Conservation (phyloP, 257 asterid species). For the Plectranthus barbatus region DNA sequence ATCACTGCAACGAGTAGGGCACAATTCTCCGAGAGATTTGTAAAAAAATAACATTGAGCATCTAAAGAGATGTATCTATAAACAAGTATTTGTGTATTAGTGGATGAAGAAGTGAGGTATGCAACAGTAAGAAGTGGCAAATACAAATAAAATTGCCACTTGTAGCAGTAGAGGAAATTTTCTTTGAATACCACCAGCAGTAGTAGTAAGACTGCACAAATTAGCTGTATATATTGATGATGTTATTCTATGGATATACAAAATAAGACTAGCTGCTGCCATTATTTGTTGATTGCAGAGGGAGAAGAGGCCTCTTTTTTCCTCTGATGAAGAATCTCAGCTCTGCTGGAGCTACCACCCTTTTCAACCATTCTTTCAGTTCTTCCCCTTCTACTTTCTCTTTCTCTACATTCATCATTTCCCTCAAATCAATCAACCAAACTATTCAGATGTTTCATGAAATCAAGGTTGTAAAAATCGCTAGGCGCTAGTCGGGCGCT, state of each 20-base stretch:
- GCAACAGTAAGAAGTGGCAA: too few relatives aligned
- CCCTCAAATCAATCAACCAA: not conserved
- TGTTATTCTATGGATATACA: slow-evolving; percentile 25
- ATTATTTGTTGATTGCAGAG: slow-evolving; percentile 35
- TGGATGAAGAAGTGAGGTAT: too few relatives aligned
- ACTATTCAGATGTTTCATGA: not conserved
- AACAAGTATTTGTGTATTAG: too few relatives aligned
- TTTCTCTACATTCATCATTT: slow-evolving; percentile 35
- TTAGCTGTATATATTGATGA: slow-evolving; percentile 18
- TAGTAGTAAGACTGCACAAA: slow-evolving; percentile 27
- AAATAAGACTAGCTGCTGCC: slow-evolving; percentile 4
- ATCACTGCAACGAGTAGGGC: too few relatives aligned
- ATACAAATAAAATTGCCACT: not conserved
- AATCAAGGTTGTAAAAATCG: not conserved
- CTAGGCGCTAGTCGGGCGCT: too few relatives aligned
- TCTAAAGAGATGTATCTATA: too few relatives aligned
- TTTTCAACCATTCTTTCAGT: slow-evolving; percentile 77
- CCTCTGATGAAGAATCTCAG: slow-evolving; percentile 70
- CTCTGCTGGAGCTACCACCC: slow-evolving; percentile 89
- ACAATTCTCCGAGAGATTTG: too few relatives aligned
- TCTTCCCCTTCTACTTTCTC: slow-evolving; percentile 98
- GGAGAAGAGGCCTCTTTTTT: slow-evolving; percentile 63
- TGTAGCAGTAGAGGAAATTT: not conserved
- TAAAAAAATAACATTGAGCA: too few relatives aligned
- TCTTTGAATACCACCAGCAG: not conserved